Evolutionary conservation across 768 basidiomycete species (phyloP), one percentile per base, ranked within the genome.

Genomic region (Aureoboletus auriporus): DNA sequence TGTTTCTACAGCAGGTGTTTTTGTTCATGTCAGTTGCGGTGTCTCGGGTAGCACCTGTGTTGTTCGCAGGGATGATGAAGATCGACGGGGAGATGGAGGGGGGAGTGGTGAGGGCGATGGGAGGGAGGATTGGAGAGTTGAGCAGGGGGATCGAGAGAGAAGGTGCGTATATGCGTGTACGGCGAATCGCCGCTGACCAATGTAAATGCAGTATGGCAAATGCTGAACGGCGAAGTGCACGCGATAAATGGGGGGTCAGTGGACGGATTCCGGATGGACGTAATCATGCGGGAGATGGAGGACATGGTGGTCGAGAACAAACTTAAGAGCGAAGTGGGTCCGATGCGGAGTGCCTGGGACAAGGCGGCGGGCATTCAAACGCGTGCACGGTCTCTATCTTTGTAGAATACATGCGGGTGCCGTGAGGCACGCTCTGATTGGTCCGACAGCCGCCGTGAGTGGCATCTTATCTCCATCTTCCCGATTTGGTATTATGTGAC

Each of bases 1-100:
- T 78, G 33, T 79, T 91, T 65, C 71, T 93, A 34, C 90, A 89
- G 58, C 83, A 89, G 53, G 60, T 88, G 26, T 91, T 89, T 65
- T 68, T 89, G 57, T 83, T 88, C 62, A 59, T 84, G 48, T 86
- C 80, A 28, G 75, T 90, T 34, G 89, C 87, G 0, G 74, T 91
- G 9, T 79, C 77, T 13, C 74, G 84, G 16, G 80, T 93, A 6
- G 78, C 78, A 0, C 90, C 90, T 0, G 78, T 79, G 28, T 69
- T 92, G 47, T 76, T 82, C 52, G 79, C 83, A 9, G 58, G 47
- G 1, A 20, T 51, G 49, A 51, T 55, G 53, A 20, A 20, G 5
- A 63, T 69, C 6, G 69, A 73, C 33, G 59, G 33, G n/a, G 50
- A 55, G 39, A 48, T 44, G 39, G 59, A 62, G 14, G 51, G 62